Evolutionary conservation across 805 yeast species (phyloP), one percentile per base, ranked within the genome.

Genomic region (Barnettozyma pratensis): DNA sequence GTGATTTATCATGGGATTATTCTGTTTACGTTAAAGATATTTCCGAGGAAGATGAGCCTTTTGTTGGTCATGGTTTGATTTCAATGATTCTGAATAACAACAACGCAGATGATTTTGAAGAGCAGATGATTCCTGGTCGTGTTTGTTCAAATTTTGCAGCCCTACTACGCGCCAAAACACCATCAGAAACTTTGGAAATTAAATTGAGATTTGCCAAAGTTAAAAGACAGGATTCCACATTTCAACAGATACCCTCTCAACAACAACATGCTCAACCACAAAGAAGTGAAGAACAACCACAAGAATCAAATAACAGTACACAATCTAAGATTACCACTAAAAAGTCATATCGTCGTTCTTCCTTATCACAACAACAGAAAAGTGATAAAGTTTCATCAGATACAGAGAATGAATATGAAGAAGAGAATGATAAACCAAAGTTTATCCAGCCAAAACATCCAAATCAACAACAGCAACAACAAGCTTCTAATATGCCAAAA

Each of bases 81-180:
- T 70, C 75, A 4, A 65, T 62, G 37, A 46, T 72, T 2, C 42
- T 61, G 5, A 63, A 61, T 60, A 7, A 68, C 35, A 35, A 31
- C 12, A 45, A 19, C 19, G 19, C 19, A 19, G 19, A 42, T 12
- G 49, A 52, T 3, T 26, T 49, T 12, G 51, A 54, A 14, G 64
- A 59, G n/a, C 43, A 74, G 5, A 71, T 83, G 5, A 78, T 84
- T 10, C 72, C 75, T 4, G 77, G 77, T 4, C 56, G 84, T 47
- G 80, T 81, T 35, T 80, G 85, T 55, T 79, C 78, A 47, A 81
- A 76, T 57, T 70, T 81, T 45, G 71, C 80, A 30, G 74, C 77
- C 42, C 62, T 78, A 56, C 68, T 58, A 51, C 50, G 46, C 19
- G 54, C 62, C 66, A 55, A 49, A 57, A 63, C 55, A 37, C 64